phyloP scores from a whole-genome alignment of 345 rosid species.

The Pistacia vera region DNA sequence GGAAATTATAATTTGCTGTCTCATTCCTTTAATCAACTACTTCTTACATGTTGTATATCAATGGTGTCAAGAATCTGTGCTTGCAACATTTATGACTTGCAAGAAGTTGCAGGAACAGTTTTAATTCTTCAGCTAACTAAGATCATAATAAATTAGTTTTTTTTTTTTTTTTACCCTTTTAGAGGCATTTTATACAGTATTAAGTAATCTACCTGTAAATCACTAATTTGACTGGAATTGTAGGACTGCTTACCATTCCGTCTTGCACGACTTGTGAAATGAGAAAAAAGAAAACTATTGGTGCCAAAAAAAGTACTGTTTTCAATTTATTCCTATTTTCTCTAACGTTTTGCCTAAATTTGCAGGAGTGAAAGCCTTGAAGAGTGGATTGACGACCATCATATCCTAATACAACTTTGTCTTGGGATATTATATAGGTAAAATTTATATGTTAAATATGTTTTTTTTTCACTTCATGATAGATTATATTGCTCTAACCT shows the following conservation, averaged over 20 bases:
- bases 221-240: too few species aligned
- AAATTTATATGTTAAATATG: neutral
- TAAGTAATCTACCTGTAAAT: too few species aligned
- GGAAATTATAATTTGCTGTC: neutral
- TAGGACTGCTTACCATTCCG: too few species aligned
- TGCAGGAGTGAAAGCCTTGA: constrained; percentile 52
- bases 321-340: neutral
- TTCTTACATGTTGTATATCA: neutral
- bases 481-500: neutral
- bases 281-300: too few species aligned
- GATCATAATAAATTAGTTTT: neutral
- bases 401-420: constrained; percentile 53
- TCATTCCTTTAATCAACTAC: neutral
- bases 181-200: neutral
- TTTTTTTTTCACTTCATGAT: neutral
- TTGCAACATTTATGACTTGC: neutral
- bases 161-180: too few species aligned
- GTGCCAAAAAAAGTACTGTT: neutral
- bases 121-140: neutral
- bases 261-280: too few species aligned
- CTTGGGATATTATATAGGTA: constrained; percentile 63
- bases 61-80: neutral
- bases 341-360: neutral
- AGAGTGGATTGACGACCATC: constrained; percentile 61
- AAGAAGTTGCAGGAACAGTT: neutral